Percentiles rank a stretch among this genome's conserved stretches.
Conservation (phyloP, 345 rosid species). For the Citrus trifoliata region DNA sequence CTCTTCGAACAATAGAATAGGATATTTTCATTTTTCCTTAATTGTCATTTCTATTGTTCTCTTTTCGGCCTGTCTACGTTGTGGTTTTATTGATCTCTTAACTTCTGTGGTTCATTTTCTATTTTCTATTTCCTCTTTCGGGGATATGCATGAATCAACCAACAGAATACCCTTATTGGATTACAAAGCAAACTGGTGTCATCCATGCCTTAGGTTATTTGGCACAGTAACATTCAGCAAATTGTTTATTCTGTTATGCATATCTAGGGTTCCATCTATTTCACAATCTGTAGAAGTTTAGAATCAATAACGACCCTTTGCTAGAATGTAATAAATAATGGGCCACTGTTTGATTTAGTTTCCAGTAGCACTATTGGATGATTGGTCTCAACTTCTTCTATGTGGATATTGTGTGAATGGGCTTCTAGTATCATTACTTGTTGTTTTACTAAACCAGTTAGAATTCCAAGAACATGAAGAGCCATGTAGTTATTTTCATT, state of each 20-base stretch:
- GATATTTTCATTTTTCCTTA: not conserved
- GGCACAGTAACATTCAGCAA: not conserved
- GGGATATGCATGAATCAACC: not conserved
- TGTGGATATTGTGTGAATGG: not conserved
- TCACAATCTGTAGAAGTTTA: not conserved
- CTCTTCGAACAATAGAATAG: no score
- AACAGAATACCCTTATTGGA: not conserved
- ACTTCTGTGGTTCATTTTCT: not conserved
- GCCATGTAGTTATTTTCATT: not conserved
- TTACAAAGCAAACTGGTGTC: not conserved
- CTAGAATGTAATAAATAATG: not conserved
- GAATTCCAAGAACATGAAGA: not conserved
- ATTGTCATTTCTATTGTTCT: not conserved
- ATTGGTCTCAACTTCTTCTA: not conserved
- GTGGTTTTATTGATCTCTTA: not conserved
- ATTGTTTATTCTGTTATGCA: not conserved
- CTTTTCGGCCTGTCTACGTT: not conserved
- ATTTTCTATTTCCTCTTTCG: not conserved
- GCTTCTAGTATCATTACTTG: not conserved
- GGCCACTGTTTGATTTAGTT: not conserved
- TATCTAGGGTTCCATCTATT: not conserved
- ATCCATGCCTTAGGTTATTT: not conserved
- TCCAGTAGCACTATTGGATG: not conserved
- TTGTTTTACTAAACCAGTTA: not conserved
- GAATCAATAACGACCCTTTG: no score